Evolutionary conservation across 805 yeast genomes (phyloP), one percentile per base, ranked within the genome.

Genomic region (Lachancea sp.): DNA sequence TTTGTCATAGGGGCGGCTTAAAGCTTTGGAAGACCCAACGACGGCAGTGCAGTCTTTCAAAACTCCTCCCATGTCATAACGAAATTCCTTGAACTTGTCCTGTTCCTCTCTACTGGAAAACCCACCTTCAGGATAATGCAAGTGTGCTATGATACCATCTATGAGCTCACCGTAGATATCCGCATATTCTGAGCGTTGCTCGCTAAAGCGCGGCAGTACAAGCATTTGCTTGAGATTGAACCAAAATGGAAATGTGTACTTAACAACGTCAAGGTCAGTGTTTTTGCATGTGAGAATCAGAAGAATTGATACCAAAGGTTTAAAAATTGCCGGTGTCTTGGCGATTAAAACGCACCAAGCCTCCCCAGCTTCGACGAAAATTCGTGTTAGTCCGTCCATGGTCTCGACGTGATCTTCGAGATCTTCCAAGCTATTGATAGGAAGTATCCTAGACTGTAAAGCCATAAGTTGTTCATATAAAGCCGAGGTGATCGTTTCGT

Each of bases 51-150:
- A 89, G 60, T 89, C 95, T 60, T 95, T 95, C 49, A 93, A 69
- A n/a, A 91, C 96, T 62, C 93, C 98, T 32, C 98, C 98, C 85
- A 93, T 86, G 46, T 88, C 96, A 65, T 93, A 93, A 58, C 99
- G 75, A 66, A 91, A 93, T 48, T 88, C 95, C 57, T 86, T 81
- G 63, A 93, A 93, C 63, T 88, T 86, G 59, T 95, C 99, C 59
- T 89, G 95, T 45, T 78, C 84, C 60, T 88, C 96, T 52, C 85
- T 88, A 36, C 75, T 74, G 20, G 73, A 73, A 56, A 91, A 91
- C 16, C 62, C 63, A 12, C 69, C 71, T 32, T 66, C 60, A 16
- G 96, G 98, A 62, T 90, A 90, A 47, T 79, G 77, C 50, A 93
- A 71, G 58, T 85, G 95, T 1, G 75, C 74, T 20, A 91, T 64